A percentile compares a stretch with the other conserved stretches of the same genome.
phyloP scores from a whole-genome alignment of 208 protist species.

The Crithidia bombi region DNA sequence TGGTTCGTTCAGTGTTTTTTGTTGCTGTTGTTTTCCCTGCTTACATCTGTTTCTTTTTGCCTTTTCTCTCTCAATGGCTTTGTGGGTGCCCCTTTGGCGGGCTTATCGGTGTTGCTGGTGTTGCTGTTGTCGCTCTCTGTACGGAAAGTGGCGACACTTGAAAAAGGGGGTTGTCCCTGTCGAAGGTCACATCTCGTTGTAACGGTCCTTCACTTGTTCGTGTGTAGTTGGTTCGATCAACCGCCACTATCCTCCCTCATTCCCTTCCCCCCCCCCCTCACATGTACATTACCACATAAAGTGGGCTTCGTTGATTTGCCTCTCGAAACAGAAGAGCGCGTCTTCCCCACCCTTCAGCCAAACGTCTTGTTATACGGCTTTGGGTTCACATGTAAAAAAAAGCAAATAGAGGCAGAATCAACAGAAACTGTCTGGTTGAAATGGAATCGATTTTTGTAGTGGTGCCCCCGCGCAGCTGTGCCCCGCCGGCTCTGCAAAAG shows the following conservation, averaged over 20 bases:
- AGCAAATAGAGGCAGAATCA: not conserved
- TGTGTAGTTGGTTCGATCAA: too few relatives aligned
- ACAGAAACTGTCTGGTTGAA: too few relatives aligned
- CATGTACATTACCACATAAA: slow-evolving; percentile 1
- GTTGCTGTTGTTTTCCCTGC: not conserved
- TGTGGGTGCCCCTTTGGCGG: too few relatives aligned
- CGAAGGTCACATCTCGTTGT: not conserved
- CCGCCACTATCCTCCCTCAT: too few relatives aligned
- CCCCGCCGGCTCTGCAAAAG: not conserved
- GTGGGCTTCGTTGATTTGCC: too few relatives aligned
- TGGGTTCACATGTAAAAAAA: slow-evolving; percentile 5
- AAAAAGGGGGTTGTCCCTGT: too few relatives aligned
- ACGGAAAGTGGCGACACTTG: too few relatives aligned
- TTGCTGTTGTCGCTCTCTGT: too few relatives aligned
- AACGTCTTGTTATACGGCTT: not conserved
- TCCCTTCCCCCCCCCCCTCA: not conserved
- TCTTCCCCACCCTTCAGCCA: not conserved
- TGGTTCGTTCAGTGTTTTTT: not conserved
- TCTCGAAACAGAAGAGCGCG: too few relatives aligned
- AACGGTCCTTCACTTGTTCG: too few relatives aligned
- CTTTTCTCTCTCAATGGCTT: not conserved
- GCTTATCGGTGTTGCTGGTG: too few relatives aligned
- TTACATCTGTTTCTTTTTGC: not conserved
- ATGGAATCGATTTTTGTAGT: slow-evolving; percentile 18
- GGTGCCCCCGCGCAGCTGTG: not conserved